Evolutionary conservation across 106 monocot species (phyloP).

Genomic region (Dendrobium officinale): DNA sequence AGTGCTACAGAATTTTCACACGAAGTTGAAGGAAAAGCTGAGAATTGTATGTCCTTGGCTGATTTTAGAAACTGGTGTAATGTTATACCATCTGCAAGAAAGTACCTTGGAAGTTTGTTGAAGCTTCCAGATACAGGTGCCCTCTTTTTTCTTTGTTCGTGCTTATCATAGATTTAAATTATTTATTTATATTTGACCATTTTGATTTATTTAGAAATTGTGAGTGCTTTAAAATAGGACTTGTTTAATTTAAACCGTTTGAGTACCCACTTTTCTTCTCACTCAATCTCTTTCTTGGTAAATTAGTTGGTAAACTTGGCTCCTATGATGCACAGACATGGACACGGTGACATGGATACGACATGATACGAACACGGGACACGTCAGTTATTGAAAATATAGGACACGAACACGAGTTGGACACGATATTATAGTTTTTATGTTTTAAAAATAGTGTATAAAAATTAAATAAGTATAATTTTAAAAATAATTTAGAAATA

Average conservation of each 20-base stretch:
- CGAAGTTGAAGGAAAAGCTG: constrained; percentile 27
- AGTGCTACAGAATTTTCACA: constrained; percentile 57
- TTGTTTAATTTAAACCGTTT: not conserved
- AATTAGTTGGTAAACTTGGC: not conserved
- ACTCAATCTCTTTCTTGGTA: not conserved
- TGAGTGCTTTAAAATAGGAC: not conserved
- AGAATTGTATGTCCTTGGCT: constrained; percentile 41
- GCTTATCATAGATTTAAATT: not conserved
- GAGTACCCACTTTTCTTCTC: not conserved
- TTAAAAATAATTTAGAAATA: too few species aligned
- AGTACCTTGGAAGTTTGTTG: constrained; percentile 76
- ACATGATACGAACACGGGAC: too few species aligned
- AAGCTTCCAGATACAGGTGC: constrained; percentile 63
- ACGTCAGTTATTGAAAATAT: too few species aligned
- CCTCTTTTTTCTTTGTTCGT: not conserved
- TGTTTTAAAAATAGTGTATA: too few species aligned
- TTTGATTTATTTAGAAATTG: not conserved
- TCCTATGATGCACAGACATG: too few species aligned
- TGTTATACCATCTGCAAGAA: constrained; percentile 58
- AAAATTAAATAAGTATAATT: too few species aligned
- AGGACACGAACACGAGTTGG: too few species aligned
- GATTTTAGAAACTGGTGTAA: constrained; percentile 84
- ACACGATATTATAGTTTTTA: too few species aligned
- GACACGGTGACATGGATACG: too few species aligned
- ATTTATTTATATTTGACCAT: not conserved